Conservation (phyloP, 1,284 basidiomycete genomes). For the Tilletia walkeri region DNA sequence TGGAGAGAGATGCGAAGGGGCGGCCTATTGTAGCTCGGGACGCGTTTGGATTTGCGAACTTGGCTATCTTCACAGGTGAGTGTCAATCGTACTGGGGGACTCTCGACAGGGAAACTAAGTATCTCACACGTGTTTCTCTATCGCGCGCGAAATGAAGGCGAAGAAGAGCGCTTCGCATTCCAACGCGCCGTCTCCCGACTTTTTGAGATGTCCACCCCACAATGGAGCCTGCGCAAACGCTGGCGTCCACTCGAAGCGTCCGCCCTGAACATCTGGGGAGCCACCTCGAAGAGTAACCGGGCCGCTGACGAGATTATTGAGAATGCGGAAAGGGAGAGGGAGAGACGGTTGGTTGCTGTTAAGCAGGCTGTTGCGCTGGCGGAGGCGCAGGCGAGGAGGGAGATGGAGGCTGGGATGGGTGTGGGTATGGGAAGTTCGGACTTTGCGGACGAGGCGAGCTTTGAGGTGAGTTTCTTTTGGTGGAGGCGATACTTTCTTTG, state of each 20-base stretch:
- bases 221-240: constrained; percentile 33
- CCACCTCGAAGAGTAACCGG: not conserved
- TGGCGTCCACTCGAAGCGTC: constrained; percentile 37
- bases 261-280: constrained; percentile 38
- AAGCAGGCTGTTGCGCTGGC: not conserved
- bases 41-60: constrained; percentile 58
- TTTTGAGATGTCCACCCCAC: constrained; percentile 62
- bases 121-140: not conserved
- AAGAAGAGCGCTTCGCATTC: constrained; percentile 70
- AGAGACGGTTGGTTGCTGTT: not conserved
- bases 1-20: constrained; percentile 29
- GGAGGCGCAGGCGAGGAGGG: not conserved
- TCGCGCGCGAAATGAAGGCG: constrained; percentile 48
- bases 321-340: no score
- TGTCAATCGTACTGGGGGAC: not conserved
- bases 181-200: constrained; percentile 69
- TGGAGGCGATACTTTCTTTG: no score
- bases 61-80: constrained; percentile 65
- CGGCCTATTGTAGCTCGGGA: constrained; percentile 18
- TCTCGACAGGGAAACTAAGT: no score
- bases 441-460: constrained; percentile 20
- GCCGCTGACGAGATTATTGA: no score
- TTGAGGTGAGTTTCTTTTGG: constrained; percentile 11
- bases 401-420: not conserved
- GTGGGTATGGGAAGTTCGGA: not conserved